Base-by-base conservation (phyloP, 2,329 filamentous ascomycete species). In the Hawksworthiomyces lignivorus region DNA sequence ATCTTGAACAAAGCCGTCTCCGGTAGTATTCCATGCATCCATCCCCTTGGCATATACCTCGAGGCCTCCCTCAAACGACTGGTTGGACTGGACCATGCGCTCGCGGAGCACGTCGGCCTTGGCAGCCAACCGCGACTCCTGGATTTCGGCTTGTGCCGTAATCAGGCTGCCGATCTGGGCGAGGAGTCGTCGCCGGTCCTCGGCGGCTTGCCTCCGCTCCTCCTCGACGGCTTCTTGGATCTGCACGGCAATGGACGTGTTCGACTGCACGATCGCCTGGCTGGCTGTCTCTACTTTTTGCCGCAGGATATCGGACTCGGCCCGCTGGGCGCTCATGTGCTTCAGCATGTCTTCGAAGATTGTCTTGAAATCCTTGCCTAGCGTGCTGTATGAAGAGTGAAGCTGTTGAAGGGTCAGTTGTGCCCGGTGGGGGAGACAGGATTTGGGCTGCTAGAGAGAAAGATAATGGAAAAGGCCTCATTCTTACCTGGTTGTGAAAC, bases 321-420 rank as follows among this genome's bases (percentile, higher is more conserved):
- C 68, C 53, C 84, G 84, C 57, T 97, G 90, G 9, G 78, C 70
- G 28, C 78, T 76, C 42, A 96, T 72, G 51, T 88, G 82, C 48
- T 74, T 77, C 37, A 86, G 70, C 37, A 96, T 70, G 11, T 85
- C 81, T 50, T 95, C 87, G 51, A 97, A 95, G 19, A 90, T 76
- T 5, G 68, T 67, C 58, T 90, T 94, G 67, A 95, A 88, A 50
- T 97, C 88, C 46, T 82, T 81, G 9, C 88, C 88, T 3, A 97
- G 73, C 1, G 78, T 75, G 50, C 80, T 84, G 60, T 95, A 96
- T 0, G 90, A 96, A 12, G 77, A 67, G 55, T 94, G 87, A 21
- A 97, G 73, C 68, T 90, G 50, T n/a, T 27, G 27, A n/a, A 20
- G 34, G 14, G 34, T 61, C 40, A 59, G 7, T 69, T 67, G 58